phyloP scores from a whole-genome alignment of 2,329 filamentous ascomycete species.

The Aureobasidium sp. region DNA sequence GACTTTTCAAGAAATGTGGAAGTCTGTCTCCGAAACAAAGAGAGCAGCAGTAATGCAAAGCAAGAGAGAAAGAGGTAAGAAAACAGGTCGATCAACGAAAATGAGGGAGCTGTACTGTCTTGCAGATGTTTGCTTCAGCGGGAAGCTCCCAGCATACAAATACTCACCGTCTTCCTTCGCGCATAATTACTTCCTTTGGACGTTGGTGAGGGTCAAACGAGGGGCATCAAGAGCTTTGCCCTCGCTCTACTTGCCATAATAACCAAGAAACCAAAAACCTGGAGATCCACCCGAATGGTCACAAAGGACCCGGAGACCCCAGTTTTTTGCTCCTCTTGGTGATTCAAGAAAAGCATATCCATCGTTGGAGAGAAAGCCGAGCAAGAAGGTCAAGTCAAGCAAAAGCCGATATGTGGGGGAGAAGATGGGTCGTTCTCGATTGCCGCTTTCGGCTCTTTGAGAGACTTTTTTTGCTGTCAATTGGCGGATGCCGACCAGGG shows the following conservation, averaged over 20 bases:
- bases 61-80: background rate
- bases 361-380: background rate
- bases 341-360: background rate
- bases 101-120: background rate
- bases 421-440: too few relatives aligned
- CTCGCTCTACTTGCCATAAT: background rate
- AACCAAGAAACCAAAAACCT: background rate
- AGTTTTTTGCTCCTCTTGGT: background rate
- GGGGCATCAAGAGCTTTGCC: too few relatives aligned
- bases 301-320: background rate
- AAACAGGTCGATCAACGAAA: background rate
- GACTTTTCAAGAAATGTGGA: background rate
- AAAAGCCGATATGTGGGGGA: too few relatives aligned
- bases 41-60: background rate
- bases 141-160: background rate
- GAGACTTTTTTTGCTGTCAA: too few relatives aligned
- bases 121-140: background rate
- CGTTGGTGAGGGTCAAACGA: background rate
- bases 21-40: background rate
- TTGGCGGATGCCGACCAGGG: too few relatives aligned
- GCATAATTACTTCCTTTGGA: background rate
- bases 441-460: too few relatives aligned
- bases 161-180: background rate
- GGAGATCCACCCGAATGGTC: background rate
- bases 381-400: too few relatives aligned